Percentiles rank a stretch among this genome's conserved stretches.
phyloP scores from a whole-genome alignment of 1,284 basidiomycete species.

The Coniophora puteana region DNA sequence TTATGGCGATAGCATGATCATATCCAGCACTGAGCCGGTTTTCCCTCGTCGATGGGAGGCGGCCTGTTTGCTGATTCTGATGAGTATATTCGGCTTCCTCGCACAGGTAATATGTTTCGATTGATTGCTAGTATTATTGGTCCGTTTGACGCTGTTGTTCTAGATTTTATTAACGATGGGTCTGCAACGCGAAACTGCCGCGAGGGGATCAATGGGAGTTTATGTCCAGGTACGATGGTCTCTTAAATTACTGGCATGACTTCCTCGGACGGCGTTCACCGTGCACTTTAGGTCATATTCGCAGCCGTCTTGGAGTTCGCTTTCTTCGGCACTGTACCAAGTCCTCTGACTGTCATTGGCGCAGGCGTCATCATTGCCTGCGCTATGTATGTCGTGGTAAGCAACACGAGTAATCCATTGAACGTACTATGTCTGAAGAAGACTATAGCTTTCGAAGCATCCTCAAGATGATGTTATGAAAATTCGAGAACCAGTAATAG shows the following conservation, averaged over 20 bases:
- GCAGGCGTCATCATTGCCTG: slow-evolving; percentile 10
- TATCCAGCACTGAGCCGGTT: slow-evolving; percentile 26
- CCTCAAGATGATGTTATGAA: too few species aligned
- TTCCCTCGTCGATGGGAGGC: slow-evolving; percentile 34
- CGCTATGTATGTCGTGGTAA: slow-evolving; percentile 13
- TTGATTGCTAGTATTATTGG: slow-evolving; percentile 40
- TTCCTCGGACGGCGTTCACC: too few species aligned
- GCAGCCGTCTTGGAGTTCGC: slow-evolving; percentile 12
- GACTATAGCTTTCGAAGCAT: too few species aligned
- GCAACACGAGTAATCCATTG: too few species aligned
- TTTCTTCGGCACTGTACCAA: slow-evolving; percentile 13
- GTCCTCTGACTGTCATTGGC: slow-evolving; percentile 11
- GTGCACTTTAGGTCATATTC: too few species aligned
- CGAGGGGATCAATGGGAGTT: slow-evolving; percentile 13
- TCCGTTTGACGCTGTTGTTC: slow-evolving; percentile 41
- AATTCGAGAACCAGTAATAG: too few species aligned
- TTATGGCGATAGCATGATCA: slow-evolving; percentile 1
- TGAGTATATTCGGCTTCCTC: slow-evolving; percentile 41
- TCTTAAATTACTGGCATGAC: too few species aligned
- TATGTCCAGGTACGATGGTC: slow-evolving; percentile 31
- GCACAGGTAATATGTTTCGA: slow-evolving; percentile 36
- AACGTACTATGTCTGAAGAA: too few species aligned
- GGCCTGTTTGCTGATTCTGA: slow-evolving; percentile 27
- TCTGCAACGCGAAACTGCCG: slow-evolving; percentile 13
- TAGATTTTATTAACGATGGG: slow-evolving; percentile 6